Evolutionary conservation across 192 early-diverging fungal genomes (phyloP).

Genomic region (Coemansia reversa): DNA sequence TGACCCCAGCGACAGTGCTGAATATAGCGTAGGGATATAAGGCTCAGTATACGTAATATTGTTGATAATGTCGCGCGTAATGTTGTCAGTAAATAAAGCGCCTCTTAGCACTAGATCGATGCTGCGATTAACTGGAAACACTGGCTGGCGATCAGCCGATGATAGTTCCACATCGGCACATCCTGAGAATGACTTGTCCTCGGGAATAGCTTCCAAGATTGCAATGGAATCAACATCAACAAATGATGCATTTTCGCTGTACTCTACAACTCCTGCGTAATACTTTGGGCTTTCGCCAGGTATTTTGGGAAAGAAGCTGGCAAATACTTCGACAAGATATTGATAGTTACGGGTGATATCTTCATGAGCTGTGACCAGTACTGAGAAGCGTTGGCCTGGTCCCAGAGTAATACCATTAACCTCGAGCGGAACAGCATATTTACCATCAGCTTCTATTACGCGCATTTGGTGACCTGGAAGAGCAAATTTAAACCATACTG

Average conservation of each 20-base stretch:
- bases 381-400: neutral
- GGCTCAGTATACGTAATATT: conserved; percentile 60
- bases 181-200: neutral
- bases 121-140: neutral
- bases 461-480: neutral
- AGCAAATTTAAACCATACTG: neutral
- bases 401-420: neutral
- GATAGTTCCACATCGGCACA: neutral
- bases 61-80: conserved; percentile 41
- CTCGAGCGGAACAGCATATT: neutral
- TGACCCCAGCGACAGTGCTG: conserved; percentile 58
- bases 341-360: neutral
- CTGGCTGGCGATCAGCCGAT: neutral
- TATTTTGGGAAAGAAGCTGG: neutral
- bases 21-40: conserved; percentile 60
- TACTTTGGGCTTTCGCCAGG: neutral
- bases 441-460: neutral
- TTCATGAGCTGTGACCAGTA: neutral
- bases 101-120: neutral
- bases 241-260: neutral
- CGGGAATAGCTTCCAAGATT: neutral
- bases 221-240: neutral
- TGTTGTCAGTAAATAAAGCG: neutral
- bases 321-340: neutral
- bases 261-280: neutral